Evolutionary conservation across 108 stramenopile genomes (phyloP).

Genomic region (Asterionellopsis glacialis): DNA sequence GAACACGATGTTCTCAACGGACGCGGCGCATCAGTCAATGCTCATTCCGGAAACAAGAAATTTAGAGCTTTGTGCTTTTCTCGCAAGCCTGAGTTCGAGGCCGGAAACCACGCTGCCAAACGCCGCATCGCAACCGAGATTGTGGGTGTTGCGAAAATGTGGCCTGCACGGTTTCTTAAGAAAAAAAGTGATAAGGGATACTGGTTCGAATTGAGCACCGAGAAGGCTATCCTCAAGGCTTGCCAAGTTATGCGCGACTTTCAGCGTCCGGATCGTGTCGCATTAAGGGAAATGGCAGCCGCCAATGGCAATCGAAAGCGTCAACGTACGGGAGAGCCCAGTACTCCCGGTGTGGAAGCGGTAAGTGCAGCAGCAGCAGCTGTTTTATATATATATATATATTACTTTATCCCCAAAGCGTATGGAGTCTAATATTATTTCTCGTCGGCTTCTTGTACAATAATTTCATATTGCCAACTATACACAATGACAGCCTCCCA

Average conservation of each 20-base stretch:
- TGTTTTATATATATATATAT: neutral
- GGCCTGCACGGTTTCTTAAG: conserved; percentile 54
- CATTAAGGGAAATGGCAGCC: conserved; percentile 39
- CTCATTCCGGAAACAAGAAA: conserved; percentile 53
- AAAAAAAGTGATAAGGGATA: conserved; percentile 36
- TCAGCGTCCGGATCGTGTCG: conserved; percentile 69
- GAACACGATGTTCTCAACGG: conserved; percentile 54
- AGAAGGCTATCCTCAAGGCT: conserved; percentile 66
- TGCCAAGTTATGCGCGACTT: conserved; percentile 76
- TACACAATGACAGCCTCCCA: neutral
- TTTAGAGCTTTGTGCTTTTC: conserved; percentile 55
- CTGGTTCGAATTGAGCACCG: conserved; percentile 56
- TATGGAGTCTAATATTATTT: neutral
- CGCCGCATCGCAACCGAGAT: conserved; percentile 57
- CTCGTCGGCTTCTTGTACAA: neutral
- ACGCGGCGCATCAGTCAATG: conserved; percentile 70
- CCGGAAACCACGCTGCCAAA: conserved; percentile 56
- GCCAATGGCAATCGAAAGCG: conserved; percentile 35
- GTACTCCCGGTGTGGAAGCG: conserved; percentile 16
- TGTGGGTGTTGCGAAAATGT: conserved; percentile 21
- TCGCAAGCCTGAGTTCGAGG: conserved; percentile 60
- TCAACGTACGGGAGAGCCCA: conserved; percentile 10
- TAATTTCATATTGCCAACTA: neutral
- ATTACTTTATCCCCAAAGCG: neutral
- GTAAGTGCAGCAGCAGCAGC: neutral